Evolutionary conservation across 306 rosid species (phyloP), one percentile per base, ranked within the genome.

Genomic region (Adenanthera pavonina): DNA sequence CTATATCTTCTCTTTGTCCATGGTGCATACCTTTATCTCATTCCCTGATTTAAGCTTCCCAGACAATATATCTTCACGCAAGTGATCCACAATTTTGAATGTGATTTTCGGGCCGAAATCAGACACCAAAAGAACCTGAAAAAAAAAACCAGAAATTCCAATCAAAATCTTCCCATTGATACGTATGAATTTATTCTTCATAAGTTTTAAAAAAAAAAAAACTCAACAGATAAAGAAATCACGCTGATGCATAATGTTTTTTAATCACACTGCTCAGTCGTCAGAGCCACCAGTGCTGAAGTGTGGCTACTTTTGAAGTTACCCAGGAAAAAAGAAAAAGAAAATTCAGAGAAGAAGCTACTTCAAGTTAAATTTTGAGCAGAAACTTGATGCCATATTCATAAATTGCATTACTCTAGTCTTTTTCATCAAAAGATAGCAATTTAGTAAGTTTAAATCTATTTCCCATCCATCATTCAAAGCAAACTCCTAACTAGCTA

Each of bases 1-100:
- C 30, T 19, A 46, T 14, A 67, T 84, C 11, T 14, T 10, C 13
- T 52, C 4, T 40, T 25, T 30, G 61, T 53, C 13, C 7, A 41
- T 41, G n/a, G 68, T 61, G 68, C 68, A 47, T 78, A 93, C 98
- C 98, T 95, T 95, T 38, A 93, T 92, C 87, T 95, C 99, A 82
- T 80, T 89, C 80, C 99, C 97, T 34, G 99, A 95, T 88, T 95
- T 92, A 65, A 93, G 94, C 87, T 89, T 95, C 80, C 99, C 98
- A 1, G 96, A 89, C 16, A 86, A 82, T 72, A 95, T 93, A 66
- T 93, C 97, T 78, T 87, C 93, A 4, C 99, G 90, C 89, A 93
- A 87, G 76, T 83, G 86, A 82, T 95, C 99, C 83, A 95, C 99
- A 49, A 95, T 95, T 84, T 92, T 90, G 8, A 92, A 77, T 15